These are phyloP conservation scores for Exophiala sp. DNA, from an alignment of 2,329 filamentous ascomycete genomes.

Conservation along the genomic window DNA sequence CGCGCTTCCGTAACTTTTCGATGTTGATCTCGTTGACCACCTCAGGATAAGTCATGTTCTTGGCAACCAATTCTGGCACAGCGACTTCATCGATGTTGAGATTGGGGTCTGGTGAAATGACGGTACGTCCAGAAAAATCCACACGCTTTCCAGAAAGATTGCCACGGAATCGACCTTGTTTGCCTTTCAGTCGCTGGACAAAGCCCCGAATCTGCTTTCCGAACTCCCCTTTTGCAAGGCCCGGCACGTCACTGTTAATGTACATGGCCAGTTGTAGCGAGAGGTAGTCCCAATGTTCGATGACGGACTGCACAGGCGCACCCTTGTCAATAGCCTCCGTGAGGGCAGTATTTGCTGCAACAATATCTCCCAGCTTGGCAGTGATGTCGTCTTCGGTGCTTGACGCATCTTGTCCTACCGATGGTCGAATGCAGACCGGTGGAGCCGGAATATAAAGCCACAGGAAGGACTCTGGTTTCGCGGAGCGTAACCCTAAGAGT, in stretches of 20 bases:
- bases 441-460: slow-evolving; percentile 96
- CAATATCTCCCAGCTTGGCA: slow-evolving; percentile 93
- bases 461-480: slow-evolving; percentile 92
- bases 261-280: slow-evolving; percentile 96
- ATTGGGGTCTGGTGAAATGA: slow-evolving; percentile 97
- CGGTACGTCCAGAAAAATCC: slow-evolving; percentile 94
- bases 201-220: slow-evolving; percentile 90
- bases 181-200: slow-evolving; percentile 92
- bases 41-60: slow-evolving; percentile 94
- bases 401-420: slow-evolving; percentile 85
- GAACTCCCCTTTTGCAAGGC: slow-evolving; percentile 81
- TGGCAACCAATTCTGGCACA: slow-evolving; percentile 85
- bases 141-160: slow-evolving; percentile 98
- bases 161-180: slow-evolving; percentile 93
- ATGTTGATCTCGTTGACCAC: slow-evolving; percentile 81
- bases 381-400: slow-evolving; percentile 97
- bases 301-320: slow-evolving; percentile 79
- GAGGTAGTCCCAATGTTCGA: slow-evolving; percentile 98
- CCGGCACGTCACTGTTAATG: slow-evolving; percentile 93
- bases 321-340: slow-evolving; percentile 78
- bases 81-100: slow-evolving; percentile 90
- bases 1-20: slow-evolving; percentile 69
- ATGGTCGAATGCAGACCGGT: slow-evolving; percentile 89
- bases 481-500: slow-evolving; percentile 82
- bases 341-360: slow-evolving; percentile 85